Conservation (phyloP, 1,284 basidiomycete species). For the Naganishia sp. region DNA sequence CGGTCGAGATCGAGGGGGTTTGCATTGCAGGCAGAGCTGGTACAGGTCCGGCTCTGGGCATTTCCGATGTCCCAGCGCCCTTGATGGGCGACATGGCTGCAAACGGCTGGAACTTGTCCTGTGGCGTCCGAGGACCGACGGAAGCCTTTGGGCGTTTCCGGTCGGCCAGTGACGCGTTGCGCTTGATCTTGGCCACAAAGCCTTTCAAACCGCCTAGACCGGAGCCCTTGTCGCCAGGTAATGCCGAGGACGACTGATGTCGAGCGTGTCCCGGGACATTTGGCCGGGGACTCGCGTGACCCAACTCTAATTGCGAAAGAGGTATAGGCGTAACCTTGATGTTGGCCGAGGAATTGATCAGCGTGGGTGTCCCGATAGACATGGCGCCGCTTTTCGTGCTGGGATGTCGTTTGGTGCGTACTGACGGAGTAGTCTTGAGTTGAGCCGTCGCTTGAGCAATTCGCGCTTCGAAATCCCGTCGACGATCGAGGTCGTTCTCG, state of each 20-base stretch:
- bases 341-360: slow-evolving; percentile 27
- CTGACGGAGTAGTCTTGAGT: slow-evolving; percentile 46
- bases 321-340: slow-evolving; percentile 27
- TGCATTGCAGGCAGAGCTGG: too few relatives aligned
- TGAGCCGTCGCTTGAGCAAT: slow-evolving; percentile 49
- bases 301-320: not conserved
- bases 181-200: slow-evolving; percentile 31
- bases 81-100: not conserved
- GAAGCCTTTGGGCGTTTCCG: slow-evolving; percentile 19
- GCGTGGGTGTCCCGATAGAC: slow-evolving; percentile 24
- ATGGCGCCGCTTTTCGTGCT: slow-evolving; percentile 38
- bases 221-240: not conserved
- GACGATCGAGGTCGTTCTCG: slow-evolving; percentile 43
- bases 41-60: not conserved
- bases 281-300: not conserved
- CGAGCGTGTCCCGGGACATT: not conserved
- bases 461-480: slow-evolving; percentile 49
- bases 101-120: slow-evolving; percentile 12
- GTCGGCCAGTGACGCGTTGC: slow-evolving; percentile 27
- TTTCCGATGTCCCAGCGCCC: not conserved
- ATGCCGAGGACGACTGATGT: slow-evolving; percentile 18
- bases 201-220: slow-evolving; percentile 19
- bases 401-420: slow-evolving; percentile 38
- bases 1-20: too few relatives aligned
- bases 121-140: not conserved